These are phyloP conservation scores for Oryza glumipatula DNA, from an alignment of 176 grass and related monocot genomes.

Conservation along the genomic window DNA sequence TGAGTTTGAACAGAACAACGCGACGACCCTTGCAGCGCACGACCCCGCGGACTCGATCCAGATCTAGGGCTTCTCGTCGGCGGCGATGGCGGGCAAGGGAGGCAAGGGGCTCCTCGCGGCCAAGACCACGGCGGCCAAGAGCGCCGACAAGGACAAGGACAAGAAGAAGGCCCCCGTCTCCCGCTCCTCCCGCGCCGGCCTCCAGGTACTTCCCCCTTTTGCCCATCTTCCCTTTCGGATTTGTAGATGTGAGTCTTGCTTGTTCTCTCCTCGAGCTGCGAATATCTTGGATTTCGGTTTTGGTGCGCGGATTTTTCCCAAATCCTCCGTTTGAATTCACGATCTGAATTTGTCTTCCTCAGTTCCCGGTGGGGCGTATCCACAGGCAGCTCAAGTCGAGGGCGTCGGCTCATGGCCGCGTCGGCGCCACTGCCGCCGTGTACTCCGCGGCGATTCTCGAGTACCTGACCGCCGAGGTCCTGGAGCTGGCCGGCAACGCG, in stretches of 20 bases:
- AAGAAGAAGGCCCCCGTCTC: constrained; percentile 80
- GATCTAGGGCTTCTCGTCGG: background rate
- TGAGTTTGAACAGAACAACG: background rate
- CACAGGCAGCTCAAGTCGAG: constrained; percentile 76
- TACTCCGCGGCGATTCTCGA: constrained; percentile 79
- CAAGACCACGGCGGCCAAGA: constrained; percentile 66
- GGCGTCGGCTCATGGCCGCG: constrained; percentile 63
- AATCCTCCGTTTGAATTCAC: no score
- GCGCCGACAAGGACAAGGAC: constrained; percentile 71
- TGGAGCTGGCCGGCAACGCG: constrained; percentile 74
- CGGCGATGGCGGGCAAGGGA: constrained; percentile 72
- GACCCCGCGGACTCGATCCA: no score
- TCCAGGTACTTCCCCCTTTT: constrained; percentile 41
- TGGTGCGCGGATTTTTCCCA: background rate
- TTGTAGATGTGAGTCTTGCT: background rate
- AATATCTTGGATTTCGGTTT: background rate
- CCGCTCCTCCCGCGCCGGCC: constrained; percentile 70
- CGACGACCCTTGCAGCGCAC: no score
- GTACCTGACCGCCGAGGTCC: constrained; percentile 71
- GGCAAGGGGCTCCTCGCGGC: constrained; percentile 75
- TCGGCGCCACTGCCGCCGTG: constrained; percentile 73
- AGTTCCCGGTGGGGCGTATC: constrained; percentile 68
- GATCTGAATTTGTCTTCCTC: background rate
- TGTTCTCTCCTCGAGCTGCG: background rate
- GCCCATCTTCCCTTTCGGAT: background rate